These are phyloP conservation scores for Craterostigma plantagineum DNA, from an alignment of 257 asterid genomes.

Conservation along the genomic window DNA sequence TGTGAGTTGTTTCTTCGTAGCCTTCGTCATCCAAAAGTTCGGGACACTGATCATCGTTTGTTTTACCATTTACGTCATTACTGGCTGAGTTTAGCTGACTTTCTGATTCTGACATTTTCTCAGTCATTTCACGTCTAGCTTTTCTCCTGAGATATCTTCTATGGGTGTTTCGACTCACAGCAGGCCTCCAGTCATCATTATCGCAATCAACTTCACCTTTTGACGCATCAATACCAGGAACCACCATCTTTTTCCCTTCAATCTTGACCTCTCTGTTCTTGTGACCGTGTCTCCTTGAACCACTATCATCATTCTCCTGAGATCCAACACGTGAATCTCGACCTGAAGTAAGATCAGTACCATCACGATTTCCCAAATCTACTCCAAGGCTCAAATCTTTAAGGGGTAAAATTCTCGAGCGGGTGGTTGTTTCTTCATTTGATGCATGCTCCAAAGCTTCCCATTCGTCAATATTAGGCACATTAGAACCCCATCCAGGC, in stretches of 20 bases:
- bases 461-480: conserved; percentile 91
- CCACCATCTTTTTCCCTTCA: conserved; percentile 79
- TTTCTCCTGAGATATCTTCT: conserved; percentile 84
- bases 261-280: conserved; percentile 53
- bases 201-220: conserved; percentile 48
- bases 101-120: conserved; percentile 22
- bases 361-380: conserved; percentile 23
- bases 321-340: conserved; percentile 25
- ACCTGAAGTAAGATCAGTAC: conserved; percentile 19
- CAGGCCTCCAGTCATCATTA: conserved; percentile 76
- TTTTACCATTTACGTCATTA: conserved; percentile 19
- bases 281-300: conserved; percentile 26
- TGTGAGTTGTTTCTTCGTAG: conserved; percentile 19
- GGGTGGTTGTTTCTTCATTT: conserved; percentile 25
- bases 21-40: conserved; percentile 25
- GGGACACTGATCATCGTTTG: conserved; percentile 26
- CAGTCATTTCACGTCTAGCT: conserved; percentile 57
- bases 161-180: conserved; percentile 84
- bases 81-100: conserved; percentile 18
- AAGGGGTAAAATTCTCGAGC: conserved; percentile 66
- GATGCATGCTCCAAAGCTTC: conserved; percentile 65
- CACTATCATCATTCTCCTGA: conserved; percentile 19
- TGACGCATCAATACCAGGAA: conserved; percentile 82
- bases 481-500: conserved; percentile 98
- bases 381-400: conserved; percentile 40